Evolutionary conservation across 1,284 basidiomycete genomes (phyloP).

Genomic region (Erythrobasidium hasegawianum): DNA sequence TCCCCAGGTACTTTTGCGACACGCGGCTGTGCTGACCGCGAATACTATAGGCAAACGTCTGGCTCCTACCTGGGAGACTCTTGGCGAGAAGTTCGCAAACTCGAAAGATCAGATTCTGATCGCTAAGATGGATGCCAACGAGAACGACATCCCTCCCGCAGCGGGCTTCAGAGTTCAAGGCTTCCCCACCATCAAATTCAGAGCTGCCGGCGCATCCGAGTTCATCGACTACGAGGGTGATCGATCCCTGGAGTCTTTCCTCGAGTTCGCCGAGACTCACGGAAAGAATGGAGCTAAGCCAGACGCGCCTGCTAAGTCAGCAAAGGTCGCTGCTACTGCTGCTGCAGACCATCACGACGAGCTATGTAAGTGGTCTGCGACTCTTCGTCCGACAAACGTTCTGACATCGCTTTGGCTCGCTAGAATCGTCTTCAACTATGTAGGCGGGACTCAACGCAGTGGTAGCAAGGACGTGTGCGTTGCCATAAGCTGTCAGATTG

Average conservation of each 20-base stretch:
- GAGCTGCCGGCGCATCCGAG: constrained; percentile 75
- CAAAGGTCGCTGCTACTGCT: not conserved
- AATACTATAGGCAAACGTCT: constrained; percentile 96
- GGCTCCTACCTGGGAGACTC: constrained; percentile 86
- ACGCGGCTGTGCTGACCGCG: too few species aligned
- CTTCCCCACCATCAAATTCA: constrained; percentile 98
- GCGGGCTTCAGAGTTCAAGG: constrained; percentile 58
- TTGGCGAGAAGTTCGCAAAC: constrained; percentile 77
- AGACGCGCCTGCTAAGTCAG: constrained; percentile 30
- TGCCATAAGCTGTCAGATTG: too few species aligned
- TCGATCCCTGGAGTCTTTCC: constrained; percentile 75
- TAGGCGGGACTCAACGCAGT: too few species aligned
- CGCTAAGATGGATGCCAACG: constrained; percentile 92
- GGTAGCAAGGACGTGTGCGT: too few species aligned
- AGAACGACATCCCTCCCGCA: constrained; percentile 88
- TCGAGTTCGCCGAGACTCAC: constrained; percentile 77
- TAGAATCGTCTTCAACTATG: too few species aligned
- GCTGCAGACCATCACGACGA: not conserved
- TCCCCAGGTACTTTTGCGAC: not conserved
- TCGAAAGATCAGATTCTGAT: constrained; percentile 77
- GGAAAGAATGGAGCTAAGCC: constrained; percentile 59
- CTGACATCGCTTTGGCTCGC: too few species aligned
- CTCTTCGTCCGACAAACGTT: too few species aligned
- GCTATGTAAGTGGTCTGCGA: not conserved
- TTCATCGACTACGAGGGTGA: constrained; percentile 94